Conservation (phyloP, 1,284 basidiomycete species). For the Chondrostereum purpureum region DNA sequence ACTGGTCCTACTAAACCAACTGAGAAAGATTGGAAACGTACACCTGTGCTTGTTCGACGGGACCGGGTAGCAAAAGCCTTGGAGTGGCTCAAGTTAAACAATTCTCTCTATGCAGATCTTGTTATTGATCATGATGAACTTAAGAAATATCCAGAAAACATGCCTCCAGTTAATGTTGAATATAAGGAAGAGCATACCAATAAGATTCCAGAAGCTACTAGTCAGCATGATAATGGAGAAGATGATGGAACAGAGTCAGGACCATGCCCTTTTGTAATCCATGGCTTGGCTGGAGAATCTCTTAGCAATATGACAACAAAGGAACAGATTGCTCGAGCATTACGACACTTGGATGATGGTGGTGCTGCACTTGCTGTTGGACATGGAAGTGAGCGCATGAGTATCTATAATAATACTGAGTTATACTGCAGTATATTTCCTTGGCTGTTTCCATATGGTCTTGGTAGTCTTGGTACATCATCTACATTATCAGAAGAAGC, state of each 20-base stretch:
- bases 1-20: constrained; percentile 19
- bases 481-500: constrained; percentile 14
- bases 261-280: constrained; percentile 22
- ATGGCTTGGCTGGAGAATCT: constrained; percentile 21
- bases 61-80: constrained; percentile 17
- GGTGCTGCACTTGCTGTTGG: constrained; percentile 19
- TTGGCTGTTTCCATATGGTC: constrained; percentile 33
- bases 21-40: too few relatives aligned
- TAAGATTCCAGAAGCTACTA: constrained; percentile 13
- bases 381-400: constrained; percentile 13
- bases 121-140: constrained; percentile 16
- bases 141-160: constrained; percentile 12
- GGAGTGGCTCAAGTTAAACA: constrained; percentile 25
- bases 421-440: constrained; percentile 29
- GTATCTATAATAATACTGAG: constrained; percentile 26
- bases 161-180: constrained; percentile 15
- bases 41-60: constrained; percentile 20
- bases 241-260: constrained; percentile 22
- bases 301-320: constrained; percentile 13
- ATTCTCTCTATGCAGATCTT: constrained; percentile 22
- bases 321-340: constrained; percentile 17
- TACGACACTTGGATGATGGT: constrained; percentile 17
- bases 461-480: constrained; percentile 23
- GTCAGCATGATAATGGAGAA: constrained; percentile 16
- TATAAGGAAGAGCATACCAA: constrained; percentile 12